Percentiles rank a stretch among this genome's conserved stretches.
phyloP scores from a whole-genome alignment of 495 filamentous ascomycete genomes.

The Achaetomiella virescens region DNA sequence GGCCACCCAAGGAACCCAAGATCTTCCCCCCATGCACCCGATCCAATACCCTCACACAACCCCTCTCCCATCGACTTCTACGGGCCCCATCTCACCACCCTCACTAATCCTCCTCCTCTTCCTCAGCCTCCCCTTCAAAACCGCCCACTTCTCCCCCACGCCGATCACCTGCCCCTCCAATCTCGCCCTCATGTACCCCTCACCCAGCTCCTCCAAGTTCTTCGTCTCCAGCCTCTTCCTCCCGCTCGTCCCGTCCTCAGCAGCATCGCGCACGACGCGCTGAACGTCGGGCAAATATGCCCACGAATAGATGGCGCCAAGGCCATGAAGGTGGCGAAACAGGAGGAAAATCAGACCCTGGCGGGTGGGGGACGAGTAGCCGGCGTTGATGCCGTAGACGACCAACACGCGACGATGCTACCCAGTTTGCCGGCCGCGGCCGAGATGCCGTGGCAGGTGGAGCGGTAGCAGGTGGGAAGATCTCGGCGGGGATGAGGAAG shows the following conservation, averaged over 20 bases:
- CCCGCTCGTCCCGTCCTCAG: slow-evolving; percentile 4
- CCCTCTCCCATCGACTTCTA: neutral
- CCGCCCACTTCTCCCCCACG: slow-evolving; percentile 23
- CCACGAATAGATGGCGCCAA: slow-evolving; percentile 32
- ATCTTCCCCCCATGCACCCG: neutral
- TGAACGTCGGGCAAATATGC: slow-evolving; percentile 33
- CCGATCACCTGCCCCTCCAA: slow-evolving; percentile 26
- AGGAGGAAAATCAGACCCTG: slow-evolving; percentile 34
- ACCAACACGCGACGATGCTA: slow-evolving; percentile 55
- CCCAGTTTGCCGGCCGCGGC: slow-evolving; percentile 81
- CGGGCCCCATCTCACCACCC: neutral
- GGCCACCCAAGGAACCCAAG: neutral
- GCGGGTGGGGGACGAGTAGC: slow-evolving; percentile 22
- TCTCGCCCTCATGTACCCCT: slow-evolving; percentile 22
- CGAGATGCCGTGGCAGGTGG: slow-evolving; percentile 78
- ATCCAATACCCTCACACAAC: neutral
- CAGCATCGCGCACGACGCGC: slow-evolving; percentile 15
- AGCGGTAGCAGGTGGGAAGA: slow-evolving; percentile 86
- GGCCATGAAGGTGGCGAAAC: slow-evolving; percentile 30
- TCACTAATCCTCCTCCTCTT: slow-evolving; percentile 5
- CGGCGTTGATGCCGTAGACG: slow-evolving; percentile 41
- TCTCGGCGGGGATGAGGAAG: slow-evolving; percentile 86
- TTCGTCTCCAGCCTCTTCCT: slow-evolving; percentile 19
- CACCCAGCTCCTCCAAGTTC: slow-evolving; percentile 32
- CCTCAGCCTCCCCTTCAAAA: slow-evolving; percentile 15